Conservation (phyloP, 257 asterid species). For the Oldenlandia corymbosa region DNA sequence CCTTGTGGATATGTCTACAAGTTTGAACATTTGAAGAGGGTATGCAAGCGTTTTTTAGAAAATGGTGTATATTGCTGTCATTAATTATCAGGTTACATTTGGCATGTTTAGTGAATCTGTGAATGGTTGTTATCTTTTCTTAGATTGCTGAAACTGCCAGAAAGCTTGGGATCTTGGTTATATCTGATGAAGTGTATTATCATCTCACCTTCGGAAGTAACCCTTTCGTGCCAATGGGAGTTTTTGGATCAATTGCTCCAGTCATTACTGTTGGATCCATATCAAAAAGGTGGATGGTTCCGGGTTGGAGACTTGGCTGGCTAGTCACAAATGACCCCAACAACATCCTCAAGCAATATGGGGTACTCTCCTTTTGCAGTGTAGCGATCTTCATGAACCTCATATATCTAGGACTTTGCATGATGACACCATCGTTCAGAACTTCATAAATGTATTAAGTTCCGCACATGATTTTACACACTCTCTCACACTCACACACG, state of each 20-base stretch:
- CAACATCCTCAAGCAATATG: slow-evolving; percentile 53
- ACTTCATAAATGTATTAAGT: not conserved
- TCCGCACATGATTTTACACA: too few species aligned
- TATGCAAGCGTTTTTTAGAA: slow-evolving; percentile 11
- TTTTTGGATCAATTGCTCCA: slow-evolving; percentile 67
- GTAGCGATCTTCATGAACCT: too few species aligned
- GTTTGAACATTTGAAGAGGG: slow-evolving; percentile 74
- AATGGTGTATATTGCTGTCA: too few species aligned
- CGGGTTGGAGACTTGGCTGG: slow-evolving; percentile 94
- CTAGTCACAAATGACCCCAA: slow-evolving; percentile 58
- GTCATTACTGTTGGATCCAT: slow-evolving; percentile 70
- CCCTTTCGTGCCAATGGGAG: slow-evolving; percentile 87
- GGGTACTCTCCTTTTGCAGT: too few species aligned
- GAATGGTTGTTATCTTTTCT: not conserved
- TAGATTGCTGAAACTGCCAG: slow-evolving; percentile 80
- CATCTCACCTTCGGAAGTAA: slow-evolving; percentile 68
- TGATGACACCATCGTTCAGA: not conserved
- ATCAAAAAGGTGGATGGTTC: slow-evolving; percentile 85
- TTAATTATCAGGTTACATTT: too few species aligned
- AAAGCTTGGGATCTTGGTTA: slow-evolving; percentile 75
- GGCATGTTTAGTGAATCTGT: too few species aligned
- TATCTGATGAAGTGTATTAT: slow-evolving; percentile 79
- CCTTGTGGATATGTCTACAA: slow-evolving; percentile 88
- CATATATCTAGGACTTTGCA: not conserved
- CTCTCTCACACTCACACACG: too few species aligned